A percentile compares a stretch with the other conserved stretches of the same genome.
phyloP scores from a whole-genome alignment of 2,329 filamentous ascomycete species.

The Fusarium sp. region DNA sequence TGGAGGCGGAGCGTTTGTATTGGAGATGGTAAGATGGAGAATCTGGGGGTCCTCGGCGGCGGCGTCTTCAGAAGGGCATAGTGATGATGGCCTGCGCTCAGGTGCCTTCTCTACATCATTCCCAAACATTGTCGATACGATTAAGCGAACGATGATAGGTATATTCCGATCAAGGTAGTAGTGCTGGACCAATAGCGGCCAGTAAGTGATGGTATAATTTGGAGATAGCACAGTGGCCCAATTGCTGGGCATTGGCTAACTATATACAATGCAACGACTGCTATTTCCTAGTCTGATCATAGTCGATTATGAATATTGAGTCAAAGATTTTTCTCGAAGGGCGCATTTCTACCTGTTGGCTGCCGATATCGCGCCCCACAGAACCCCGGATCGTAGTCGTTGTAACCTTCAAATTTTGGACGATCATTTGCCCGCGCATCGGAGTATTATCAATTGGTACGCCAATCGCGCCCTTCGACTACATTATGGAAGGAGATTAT shows the following conservation, averaged over 20 bases:
- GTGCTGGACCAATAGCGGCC: constrained; percentile 9
- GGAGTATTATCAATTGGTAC: constrained; percentile 1
- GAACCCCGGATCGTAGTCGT: constrained; percentile 17
- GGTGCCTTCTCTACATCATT: constrained; percentile 41
- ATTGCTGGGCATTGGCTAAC: constrained; percentile 18
- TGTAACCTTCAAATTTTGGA: constrained; percentile 12
- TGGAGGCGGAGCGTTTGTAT: constrained; percentile 44
- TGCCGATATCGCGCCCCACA: constrained; percentile 45
- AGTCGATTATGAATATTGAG: constrained; percentile 7
- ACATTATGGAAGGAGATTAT: background rate
- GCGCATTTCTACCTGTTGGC: constrained; percentile 21
- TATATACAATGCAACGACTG: constrained; percentile 37
- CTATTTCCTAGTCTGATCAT: background rate
- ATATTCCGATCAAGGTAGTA: constrained; percentile 11
- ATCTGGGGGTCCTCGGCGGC: constrained; percentile 9
- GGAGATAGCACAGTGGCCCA: background rate
- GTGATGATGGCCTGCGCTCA: constrained; percentile 13
- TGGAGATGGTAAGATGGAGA: constrained; percentile 45
- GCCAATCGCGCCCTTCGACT: constrained; percentile 21
- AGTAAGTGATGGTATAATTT: constrained; percentile 1
- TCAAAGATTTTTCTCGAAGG: constrained; percentile 28
- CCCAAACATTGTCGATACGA: constrained; percentile 37
- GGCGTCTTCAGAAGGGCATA: constrained; percentile 5
- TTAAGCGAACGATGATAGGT: constrained; percentile 9
- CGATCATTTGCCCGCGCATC: constrained; percentile 19